A percentile compares a stretch with the other conserved stretches of the same genome.
phyloP scores from a whole-genome alignment of 768 basidiomycete genomes.

The Lactarius deliciosus region DNA sequence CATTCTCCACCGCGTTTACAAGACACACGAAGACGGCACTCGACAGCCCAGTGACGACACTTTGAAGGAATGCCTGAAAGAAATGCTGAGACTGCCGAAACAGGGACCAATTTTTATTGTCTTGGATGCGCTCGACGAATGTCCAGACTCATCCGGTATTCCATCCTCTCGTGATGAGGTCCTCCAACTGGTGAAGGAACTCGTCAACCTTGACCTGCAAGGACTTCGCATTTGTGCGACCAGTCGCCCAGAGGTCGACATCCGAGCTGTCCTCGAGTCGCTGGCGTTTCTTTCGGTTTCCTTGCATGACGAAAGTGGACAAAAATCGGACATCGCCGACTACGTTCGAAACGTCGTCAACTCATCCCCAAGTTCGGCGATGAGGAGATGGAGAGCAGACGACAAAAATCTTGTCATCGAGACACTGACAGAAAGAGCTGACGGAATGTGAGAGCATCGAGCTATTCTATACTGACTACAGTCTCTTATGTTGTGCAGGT shows the following conservation, averaged over 20 bases:
- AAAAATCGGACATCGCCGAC: neutral
- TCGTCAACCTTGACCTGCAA: neutral
- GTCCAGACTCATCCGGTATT: neutral
- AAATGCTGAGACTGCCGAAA: neutral
- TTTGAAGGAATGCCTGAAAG: neutral
- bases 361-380: neutral
- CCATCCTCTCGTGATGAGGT: neutral
- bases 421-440: neutral
- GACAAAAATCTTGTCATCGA: neutral
- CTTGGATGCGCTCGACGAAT: neutral
- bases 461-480: neutral
- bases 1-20: neutral
- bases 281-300: neutral
- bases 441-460: neutral
- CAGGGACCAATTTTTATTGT: neutral
- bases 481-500: neutral
- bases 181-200: slow-evolving; percentile 1
- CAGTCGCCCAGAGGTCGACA: neutral
- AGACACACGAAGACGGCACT: neutral
- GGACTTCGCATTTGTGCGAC: neutral
- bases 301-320: neutral
- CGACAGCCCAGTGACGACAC: neutral
- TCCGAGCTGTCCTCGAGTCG: neutral
- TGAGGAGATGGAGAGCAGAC: neutral
- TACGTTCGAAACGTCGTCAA: neutral